A percentile compares a stretch with the other conserved stretches of the same genome.
Evolutionary conservation across 163 green algal species (phyloP).

Genomic region (Prototheca wickerhamii): DNA sequence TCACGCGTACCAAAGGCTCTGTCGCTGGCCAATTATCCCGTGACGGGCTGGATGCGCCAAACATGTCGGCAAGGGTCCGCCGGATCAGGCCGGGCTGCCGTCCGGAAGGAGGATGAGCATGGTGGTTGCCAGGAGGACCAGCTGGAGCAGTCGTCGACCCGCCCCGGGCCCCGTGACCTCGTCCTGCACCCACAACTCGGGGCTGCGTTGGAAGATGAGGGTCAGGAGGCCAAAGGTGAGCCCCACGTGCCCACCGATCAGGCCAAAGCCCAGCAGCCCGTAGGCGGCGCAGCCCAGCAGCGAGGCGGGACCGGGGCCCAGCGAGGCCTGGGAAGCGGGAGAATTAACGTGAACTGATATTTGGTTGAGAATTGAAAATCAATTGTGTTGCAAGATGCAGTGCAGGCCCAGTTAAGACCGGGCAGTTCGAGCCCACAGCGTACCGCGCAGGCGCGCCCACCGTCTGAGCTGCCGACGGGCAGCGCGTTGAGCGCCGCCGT

Average conservation of each 20-base stretch:
- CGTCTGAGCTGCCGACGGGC: slow-evolving; percentile 78
- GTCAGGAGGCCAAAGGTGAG: slow-evolving; percentile 86
- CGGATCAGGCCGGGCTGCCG: too few species aligned
- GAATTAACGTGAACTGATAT: too few species aligned
- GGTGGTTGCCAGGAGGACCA: background rate
- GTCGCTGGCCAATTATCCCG: too few species aligned
- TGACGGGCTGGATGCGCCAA: too few species aligned
- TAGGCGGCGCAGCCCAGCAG: too few species aligned
- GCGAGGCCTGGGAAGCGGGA: too few species aligned
- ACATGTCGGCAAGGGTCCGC: too few species aligned
- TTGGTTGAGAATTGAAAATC: too few species aligned
- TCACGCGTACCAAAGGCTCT: too few species aligned
- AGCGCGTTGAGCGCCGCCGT: slow-evolving; percentile 81
- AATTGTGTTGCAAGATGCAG: too few species aligned
- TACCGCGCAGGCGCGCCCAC: slow-evolving; percentile 64
- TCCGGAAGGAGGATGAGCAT: slow-evolving; percentile 12
- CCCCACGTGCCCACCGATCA: slow-evolving; percentile 68
- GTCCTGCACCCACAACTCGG: slow-evolving; percentile 64
- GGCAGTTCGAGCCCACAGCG: background rate
- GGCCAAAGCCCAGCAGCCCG: slow-evolving; percentile 72
- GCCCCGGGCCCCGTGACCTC: slow-evolving; percentile 4
- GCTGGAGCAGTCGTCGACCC: background rate
- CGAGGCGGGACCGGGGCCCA: too few species aligned
- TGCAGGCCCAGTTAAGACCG: too few species aligned
- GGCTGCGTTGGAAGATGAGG: slow-evolving; percentile 71